Evolutionary conservation across 2,329 filamentous ascomycete species (phyloP).

Genomic region (Cadophora luteo-olivacea): DNA sequence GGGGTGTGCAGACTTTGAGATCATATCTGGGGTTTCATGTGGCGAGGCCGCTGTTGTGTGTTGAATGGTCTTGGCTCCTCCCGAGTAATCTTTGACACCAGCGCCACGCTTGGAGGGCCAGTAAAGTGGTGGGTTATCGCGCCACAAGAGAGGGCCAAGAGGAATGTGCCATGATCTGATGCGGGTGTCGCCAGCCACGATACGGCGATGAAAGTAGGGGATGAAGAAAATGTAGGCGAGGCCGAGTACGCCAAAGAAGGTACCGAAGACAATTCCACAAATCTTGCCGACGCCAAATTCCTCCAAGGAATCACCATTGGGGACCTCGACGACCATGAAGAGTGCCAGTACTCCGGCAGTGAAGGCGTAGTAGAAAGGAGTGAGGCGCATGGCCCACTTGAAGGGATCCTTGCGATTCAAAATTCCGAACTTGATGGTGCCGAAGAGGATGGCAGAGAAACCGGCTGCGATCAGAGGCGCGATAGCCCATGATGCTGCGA

Average conservation of each 20-base stretch:
- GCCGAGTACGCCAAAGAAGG: slow-evolving; percentile 31
- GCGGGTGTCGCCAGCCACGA: slow-evolving; percentile 44
- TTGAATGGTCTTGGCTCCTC: background rate
- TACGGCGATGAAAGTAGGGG: slow-evolving; percentile 42
- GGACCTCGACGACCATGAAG: slow-evolving; percentile 37
- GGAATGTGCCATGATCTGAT: slow-evolving; percentile 45
- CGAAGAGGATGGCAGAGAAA: background rate
- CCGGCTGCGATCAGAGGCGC: slow-evolving; percentile 1
- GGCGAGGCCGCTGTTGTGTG: no score
- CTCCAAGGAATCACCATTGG: slow-evolving; percentile 40
- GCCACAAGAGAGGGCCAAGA: slow-evolving; percentile 45
- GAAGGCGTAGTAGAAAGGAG: slow-evolving; percentile 36
- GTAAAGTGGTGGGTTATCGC: slow-evolving; percentile 38
- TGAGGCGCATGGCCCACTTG: slow-evolving; percentile 40
- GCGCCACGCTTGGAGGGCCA: slow-evolving; percentile 33
- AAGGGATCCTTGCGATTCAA: background rate
- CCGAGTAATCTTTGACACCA: slow-evolving; percentile 34
- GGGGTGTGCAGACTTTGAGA: no score
- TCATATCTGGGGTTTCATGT: no score
- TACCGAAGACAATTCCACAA: slow-evolving; percentile 41
- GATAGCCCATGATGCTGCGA: slow-evolving; percentile 1
- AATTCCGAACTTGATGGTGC: slow-evolving; percentile 7
- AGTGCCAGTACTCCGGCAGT: slow-evolving; percentile 37
- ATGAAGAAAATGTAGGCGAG: slow-evolving; percentile 46
- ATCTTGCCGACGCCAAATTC: slow-evolving; percentile 46